Evolutionary conservation across 805 yeast genomes (phyloP).

Genomic region (Wickerhamiella siamensis): DNA sequence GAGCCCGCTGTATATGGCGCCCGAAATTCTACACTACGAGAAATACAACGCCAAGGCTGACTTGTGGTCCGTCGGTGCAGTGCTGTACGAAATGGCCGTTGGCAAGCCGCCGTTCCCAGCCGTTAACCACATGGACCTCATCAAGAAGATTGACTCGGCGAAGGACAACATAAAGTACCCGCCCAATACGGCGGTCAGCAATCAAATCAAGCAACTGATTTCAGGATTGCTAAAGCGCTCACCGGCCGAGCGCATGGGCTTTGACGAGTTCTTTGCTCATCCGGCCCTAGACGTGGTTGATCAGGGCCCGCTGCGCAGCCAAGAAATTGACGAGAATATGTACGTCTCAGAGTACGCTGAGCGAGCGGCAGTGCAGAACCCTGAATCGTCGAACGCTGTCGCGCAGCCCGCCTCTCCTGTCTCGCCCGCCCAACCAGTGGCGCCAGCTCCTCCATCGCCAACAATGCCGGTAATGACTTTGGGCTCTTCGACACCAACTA

Average conservation of each 20-base stretch:
- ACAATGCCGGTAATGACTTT: not conserved
- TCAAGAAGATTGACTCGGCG: slow-evolving; percentile 70
- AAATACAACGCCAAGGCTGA: slow-evolving; percentile 96
- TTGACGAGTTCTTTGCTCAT: slow-evolving; percentile 71
- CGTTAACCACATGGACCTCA: slow-evolving; percentile 77
- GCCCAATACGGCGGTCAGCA: slow-evolving; percentile 32
- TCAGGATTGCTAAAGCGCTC: slow-evolving; percentile 64
- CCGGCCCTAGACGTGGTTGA: slow-evolving; percentile 30
- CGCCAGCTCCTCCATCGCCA: not conserved
- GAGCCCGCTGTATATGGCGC: slow-evolving; percentile 96
- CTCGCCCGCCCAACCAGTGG: not conserved
- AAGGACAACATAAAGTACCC: slow-evolving; percentile 74
- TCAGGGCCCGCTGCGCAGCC: slow-evolving; percentile 44
- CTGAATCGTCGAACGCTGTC: not conserved
- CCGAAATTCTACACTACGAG: slow-evolving; percentile 86
- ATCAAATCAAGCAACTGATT: slow-evolving; percentile 53
- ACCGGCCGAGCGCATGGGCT: slow-evolving; percentile 79
- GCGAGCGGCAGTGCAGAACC: not conserved
- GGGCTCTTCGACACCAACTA: not conserved
- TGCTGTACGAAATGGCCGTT: slow-evolving; percentile 83
- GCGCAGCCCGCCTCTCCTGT: not conserved
- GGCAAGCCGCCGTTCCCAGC: slow-evolving; percentile 97
- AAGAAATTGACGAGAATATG: slow-evolving; percentile 51
- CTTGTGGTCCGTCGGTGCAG: slow-evolving; percentile 97
- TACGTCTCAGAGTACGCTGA: slow-evolving; percentile 64